A percentile compares a stretch with the other conserved stretches of the same genome.
phyloP scores from a whole-genome alignment of 208 protist genomes.

The Herpetomonas muscarum region DNA sequence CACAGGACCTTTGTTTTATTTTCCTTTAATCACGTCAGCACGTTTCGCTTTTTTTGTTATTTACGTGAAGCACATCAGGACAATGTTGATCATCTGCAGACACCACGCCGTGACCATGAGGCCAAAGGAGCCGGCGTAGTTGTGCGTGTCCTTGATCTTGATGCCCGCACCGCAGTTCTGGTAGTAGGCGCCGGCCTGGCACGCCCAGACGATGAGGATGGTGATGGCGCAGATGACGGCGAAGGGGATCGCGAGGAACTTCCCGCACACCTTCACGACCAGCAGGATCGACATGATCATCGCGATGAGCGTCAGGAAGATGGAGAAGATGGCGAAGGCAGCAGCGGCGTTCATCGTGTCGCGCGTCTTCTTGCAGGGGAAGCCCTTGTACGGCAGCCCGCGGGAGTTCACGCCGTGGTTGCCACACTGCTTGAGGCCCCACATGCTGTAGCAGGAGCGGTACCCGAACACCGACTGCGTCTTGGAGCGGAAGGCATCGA shows the following conservation, averaged over 20 bases:
- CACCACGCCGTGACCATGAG: slow-evolving; percentile 37
- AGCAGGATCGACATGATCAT: slow-evolving; percentile 16
- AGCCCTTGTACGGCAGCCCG: slow-evolving; percentile 18
- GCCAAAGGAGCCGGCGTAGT: slow-evolving; percentile 14
- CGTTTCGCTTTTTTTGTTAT: too few relatives aligned
- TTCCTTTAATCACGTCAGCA: background rate
- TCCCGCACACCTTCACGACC: slow-evolving; percentile 10
- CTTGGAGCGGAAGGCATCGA: slow-evolving; percentile 25
- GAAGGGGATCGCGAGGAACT: slow-evolving; percentile 13
- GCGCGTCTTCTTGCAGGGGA: slow-evolving; percentile 9
- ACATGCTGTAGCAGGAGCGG: slow-evolving; percentile 31
- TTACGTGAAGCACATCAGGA: slow-evolving; percentile 13
- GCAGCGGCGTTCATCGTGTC: slow-evolving; percentile 23
- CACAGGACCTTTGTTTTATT: background rate
- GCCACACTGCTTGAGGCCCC: slow-evolving; percentile 25
- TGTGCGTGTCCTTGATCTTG: slow-evolving; percentile 3
- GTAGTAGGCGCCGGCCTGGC: slow-evolving; percentile 22
- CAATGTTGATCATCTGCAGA: slow-evolving; percentile 18
- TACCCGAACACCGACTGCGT: background rate
- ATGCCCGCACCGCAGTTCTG: slow-evolving; percentile 3
- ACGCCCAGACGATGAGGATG: slow-evolving; percentile 30
- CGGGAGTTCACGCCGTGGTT: slow-evolving; percentile 7
- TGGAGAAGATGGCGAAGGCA: slow-evolving; percentile 41
- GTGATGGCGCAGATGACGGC: slow-evolving; percentile 14
- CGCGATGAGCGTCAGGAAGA: slow-evolving; percentile 23